Base-by-base conservation (phyloP, 768 basidiomycete species). In the Tylopilus intermedius region DNA sequence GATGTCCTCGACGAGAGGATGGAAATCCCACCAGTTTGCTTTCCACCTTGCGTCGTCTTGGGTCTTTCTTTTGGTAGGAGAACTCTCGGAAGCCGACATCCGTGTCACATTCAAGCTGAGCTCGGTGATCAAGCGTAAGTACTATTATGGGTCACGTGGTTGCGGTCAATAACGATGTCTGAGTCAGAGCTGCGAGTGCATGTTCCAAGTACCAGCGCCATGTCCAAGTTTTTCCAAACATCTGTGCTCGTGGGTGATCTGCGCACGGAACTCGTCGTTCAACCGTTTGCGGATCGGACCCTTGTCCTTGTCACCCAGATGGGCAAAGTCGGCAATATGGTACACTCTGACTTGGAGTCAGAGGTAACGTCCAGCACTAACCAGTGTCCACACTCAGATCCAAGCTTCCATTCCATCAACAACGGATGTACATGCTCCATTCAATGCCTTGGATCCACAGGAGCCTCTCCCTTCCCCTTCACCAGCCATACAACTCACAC, bases 231-330 rank as follows among this genome's bases (percentile, higher is more conserved):
- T 49, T 54, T 58, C 14, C 83, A 85, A 53, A 68, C 76, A 22
- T 76, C 77, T 8, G 72, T 77, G 37, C 64, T 75, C 5, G 61
- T 94, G 10, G 65, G 79, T 41, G 87, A 81, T 11, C 69, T 76
- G 11, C 69, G 65, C 15, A 96, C 91, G 2, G 84, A 94, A 50
- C 71, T 96, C 14, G 58, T 94, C 42, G 65, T 94, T 7, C 92
- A 96, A 62, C 73, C 75, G 0, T 98, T 82, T 65, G 79, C 80
- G 49, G 94, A 97, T 71, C 79, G 91, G 24, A 73, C 82, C 11
- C 74, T 98, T 18, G 84, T 96, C n/a, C 75, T 96, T 22, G 77
- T 97, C 49, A 94, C 92, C 1, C 94, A 98, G 68, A 67, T 91
- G 55, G 89, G 90, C 37, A 94, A 93, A 79, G 86, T 95, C 11